phyloP scores from a whole-genome alignment of 306 rosid species.

The Sphenostylis stenocarpa region DNA sequence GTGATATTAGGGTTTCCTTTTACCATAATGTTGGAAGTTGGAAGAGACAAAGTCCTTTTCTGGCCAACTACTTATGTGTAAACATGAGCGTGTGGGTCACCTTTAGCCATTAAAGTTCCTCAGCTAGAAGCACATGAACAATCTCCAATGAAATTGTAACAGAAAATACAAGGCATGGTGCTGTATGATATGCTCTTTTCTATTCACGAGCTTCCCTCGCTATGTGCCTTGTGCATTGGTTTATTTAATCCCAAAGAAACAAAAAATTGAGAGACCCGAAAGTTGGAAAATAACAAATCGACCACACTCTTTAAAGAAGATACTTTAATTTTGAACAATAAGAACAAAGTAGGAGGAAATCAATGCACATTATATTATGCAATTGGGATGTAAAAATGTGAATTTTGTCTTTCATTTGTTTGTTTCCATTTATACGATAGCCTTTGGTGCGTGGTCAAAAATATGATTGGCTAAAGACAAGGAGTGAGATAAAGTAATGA shows the following conservation, averaged over 20 bases:
- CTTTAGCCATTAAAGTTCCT: slow-evolving; percentile 38
- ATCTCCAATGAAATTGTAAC: slow-evolving; percentile 30
- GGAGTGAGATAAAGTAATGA: not conserved
- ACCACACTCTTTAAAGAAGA: not conserved
- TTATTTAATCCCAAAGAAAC: slow-evolving; percentile 22
- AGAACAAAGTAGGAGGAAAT: slow-evolving; percentile 18
- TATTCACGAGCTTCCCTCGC: slow-evolving; percentile 21
- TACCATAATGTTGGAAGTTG: slow-evolving; percentile 15
- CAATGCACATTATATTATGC: not conserved
- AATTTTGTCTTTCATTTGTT: not conserved
- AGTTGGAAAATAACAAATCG: slow-evolving; percentile 18
- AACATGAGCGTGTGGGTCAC: slow-evolving; percentile 30
- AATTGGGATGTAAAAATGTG: not conserved
- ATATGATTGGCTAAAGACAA: not conserved
- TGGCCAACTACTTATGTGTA: slow-evolving; percentile 36
- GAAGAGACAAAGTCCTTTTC: slow-evolving; percentile 40
- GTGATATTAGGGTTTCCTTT: not conserved
- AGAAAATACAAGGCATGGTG: slow-evolving; percentile 12
- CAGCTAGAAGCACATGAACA: slow-evolving; percentile 1
- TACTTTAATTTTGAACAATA: not conserved
- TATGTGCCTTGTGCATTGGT: not conserved
- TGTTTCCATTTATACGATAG: not conserved
- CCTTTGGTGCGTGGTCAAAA: not conserved
- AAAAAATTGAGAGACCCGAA: not conserved
- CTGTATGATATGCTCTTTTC: not conserved